phyloP scores from a whole-genome alignment of 1,284 basidiomycete species.

The Coriolopsis trogii region DNA sequence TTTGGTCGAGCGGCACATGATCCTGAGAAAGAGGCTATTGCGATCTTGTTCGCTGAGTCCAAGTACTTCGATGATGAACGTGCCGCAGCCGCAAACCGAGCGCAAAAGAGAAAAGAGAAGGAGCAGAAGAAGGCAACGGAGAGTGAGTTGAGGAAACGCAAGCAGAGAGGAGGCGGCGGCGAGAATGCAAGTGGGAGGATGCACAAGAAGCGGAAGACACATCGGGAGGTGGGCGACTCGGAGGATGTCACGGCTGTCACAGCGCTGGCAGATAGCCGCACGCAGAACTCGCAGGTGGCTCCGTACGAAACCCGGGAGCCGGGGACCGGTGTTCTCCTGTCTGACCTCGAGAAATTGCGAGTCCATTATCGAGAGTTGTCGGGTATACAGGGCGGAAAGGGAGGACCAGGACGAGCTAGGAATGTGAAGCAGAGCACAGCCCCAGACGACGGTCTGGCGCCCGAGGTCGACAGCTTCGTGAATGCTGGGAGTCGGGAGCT shows the following conservation, averaged over 20 bases:
- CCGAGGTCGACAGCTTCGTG: conserved; percentile 10
- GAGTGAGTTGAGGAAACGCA: conserved; percentile 1
- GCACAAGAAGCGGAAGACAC: not conserved
- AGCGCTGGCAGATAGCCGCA: not conserved
- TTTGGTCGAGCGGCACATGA: conserved; percentile 23
- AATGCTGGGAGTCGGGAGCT: conserved; percentile 1
- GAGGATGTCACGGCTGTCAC: not conserved
- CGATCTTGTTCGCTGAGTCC: conserved; percentile 18
- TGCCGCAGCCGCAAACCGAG: not conserved
- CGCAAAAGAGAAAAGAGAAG: conserved; percentile 4
- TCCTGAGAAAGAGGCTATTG: conserved; percentile 2
- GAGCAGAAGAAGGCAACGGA: not conserved
- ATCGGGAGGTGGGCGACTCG: too few relatives aligned
- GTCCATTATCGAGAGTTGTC: too few relatives aligned
- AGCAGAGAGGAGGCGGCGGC: not conserved
- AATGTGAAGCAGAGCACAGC: not conserved
- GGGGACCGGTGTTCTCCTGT: not conserved
- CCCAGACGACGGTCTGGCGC: not conserved
- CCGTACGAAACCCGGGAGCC: not conserved
- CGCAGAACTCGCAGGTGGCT: too few relatives aligned
- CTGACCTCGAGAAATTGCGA: not conserved
- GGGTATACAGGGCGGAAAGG: not conserved
- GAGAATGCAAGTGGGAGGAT: not conserved
- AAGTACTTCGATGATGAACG: conserved; percentile 20
- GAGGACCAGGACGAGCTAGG: not conserved